Evolutionary conservation across 306 rosid species (phyloP).

Genomic region (Malus orientalis): DNA sequence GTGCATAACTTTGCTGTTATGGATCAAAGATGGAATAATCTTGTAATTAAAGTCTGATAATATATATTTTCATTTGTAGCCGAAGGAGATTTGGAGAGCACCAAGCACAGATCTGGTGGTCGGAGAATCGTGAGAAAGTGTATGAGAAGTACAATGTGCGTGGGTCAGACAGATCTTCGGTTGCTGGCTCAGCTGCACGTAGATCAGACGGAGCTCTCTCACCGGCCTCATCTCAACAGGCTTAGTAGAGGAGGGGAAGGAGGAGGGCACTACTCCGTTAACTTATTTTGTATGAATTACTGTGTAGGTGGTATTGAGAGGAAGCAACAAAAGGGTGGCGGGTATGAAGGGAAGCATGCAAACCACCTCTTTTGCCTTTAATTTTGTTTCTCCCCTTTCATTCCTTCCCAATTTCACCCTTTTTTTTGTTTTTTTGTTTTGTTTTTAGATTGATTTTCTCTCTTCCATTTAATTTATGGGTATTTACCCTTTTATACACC

Average conservation of each 20-base stretch:
- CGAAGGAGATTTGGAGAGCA: constrained; percentile 95
- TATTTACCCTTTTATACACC: constrained; percentile 37
- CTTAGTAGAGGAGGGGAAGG: constrained; percentile 26
- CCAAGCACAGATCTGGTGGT: constrained; percentile 99
- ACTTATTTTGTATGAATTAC: constrained; percentile 39
- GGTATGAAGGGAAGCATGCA: constrained; percentile 25
- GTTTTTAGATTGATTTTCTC: constrained; percentile 13
- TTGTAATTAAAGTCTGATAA: constrained; percentile 9
- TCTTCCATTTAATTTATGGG: constrained; percentile 49
- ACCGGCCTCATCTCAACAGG: constrained; percentile 38
- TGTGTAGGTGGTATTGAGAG: constrained; percentile 17
- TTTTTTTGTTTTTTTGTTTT: neutral
- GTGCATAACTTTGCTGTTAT: neutral
- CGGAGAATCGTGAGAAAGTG: constrained; percentile 82
- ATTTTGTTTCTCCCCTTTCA: neutral
- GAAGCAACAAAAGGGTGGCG: constrained; percentile 19
- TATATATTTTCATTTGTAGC: constrained; percentile 43
- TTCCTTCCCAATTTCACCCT: constrained; percentile 1
- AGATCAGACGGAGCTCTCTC: constrained; percentile 46
- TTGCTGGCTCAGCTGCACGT: constrained; percentile 40
- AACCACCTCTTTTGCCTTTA: constrained; percentile 3
- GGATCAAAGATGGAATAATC: neutral
- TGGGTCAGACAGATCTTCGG: constrained; percentile 51
- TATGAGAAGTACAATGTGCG: constrained; percentile 81
- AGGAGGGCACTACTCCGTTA: constrained; percentile 32